These are phyloP conservation scores for Kwoniella botswanensis DNA, from an alignment of 768 basidiomycete species.

Conservation along the genomic window DNA sequence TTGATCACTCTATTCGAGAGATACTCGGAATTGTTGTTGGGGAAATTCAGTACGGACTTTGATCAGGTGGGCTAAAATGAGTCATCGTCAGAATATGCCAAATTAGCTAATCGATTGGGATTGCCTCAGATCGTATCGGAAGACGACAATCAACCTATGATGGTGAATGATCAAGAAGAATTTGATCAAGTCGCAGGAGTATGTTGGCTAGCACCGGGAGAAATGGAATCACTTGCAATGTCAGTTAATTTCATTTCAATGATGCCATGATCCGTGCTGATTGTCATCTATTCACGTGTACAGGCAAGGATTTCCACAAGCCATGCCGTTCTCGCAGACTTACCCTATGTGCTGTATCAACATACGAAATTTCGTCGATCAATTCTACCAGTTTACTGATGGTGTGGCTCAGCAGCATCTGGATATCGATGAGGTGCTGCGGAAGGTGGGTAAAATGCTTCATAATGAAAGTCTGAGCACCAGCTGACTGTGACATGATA, in stretches of 20 bases:
- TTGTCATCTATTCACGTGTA: neutral
- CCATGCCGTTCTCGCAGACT: slow-evolving; percentile 91
- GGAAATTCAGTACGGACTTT: slow-evolving; percentile 78
- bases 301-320: slow-evolving; percentile 70
- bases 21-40: slow-evolving; percentile 80
- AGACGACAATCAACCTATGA: slow-evolving; percentile 91
- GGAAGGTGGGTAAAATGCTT: slow-evolving; percentile 66
- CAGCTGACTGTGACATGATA: slow-evolving; percentile 52
- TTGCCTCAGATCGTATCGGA: slow-evolving; percentile 71
- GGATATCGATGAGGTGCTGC: slow-evolving; percentile 87
- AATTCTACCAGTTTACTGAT: slow-evolving; percentile 95
- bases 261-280: neutral
- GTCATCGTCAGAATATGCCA: too few species aligned
- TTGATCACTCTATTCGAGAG: slow-evolving; percentile 88
- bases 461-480: neutral
- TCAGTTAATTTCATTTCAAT: slow-evolving; percentile 27
- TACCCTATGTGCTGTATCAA: slow-evolving; percentile 94
- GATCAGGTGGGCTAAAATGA: slow-evolving; percentile 65
- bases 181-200: slow-evolving; percentile 74
- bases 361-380: slow-evolving; percentile 87
- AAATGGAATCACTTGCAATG: slow-evolving; percentile 63
- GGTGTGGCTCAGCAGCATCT: slow-evolving; percentile 89
- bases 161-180: slow-evolving; percentile 65
- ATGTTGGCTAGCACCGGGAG: slow-evolving; percentile 78
- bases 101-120: neutral